Evolutionary conservation across 2,329 filamentous ascomycete species (phyloP).

Genomic region (Colletotrichum lindemuthianum): DNA sequence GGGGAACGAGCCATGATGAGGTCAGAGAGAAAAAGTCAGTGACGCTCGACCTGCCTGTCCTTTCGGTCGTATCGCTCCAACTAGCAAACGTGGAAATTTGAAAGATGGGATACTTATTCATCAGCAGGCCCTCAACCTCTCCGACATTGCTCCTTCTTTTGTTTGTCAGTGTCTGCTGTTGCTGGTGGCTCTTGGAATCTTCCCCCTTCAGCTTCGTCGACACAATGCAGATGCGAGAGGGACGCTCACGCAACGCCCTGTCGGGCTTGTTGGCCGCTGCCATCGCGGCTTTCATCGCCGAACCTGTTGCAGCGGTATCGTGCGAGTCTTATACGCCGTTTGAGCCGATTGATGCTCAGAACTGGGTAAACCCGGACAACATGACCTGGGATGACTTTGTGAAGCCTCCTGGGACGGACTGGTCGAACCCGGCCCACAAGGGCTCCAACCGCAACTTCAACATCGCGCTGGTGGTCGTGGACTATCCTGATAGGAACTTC

Average conservation of each 20-base stretch:
- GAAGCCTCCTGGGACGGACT: slow-evolving; percentile 57
- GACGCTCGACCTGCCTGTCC: neutral
- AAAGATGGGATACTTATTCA: slow-evolving; percentile 2
- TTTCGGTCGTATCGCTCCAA: neutral
- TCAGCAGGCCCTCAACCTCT: slow-evolving; percentile 1
- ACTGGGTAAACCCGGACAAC: slow-evolving; percentile 63
- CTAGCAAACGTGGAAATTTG: no score
- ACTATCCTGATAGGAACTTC: slow-evolving; percentile 61
- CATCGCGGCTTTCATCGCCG: slow-evolving; percentile 18
- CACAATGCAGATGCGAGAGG: slow-evolving; percentile 21
- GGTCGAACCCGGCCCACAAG: slow-evolving; percentile 55
- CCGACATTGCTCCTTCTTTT: neutral
- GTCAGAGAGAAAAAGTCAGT: slow-evolving; percentile 26
- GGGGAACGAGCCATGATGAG: slow-evolving; percentile 27
- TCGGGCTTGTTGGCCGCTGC: slow-evolving; percentile 24
- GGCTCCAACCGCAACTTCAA: slow-evolving; percentile 64
- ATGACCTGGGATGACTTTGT: slow-evolving; percentile 63
- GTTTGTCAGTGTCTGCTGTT: slow-evolving; percentile 12
- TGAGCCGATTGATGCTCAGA: slow-evolving; percentile 59
- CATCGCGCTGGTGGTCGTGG: slow-evolving; percentile 63
- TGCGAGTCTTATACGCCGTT: slow-evolving; percentile 52
- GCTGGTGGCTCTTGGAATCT: neutral
- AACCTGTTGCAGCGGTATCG: slow-evolving; percentile 3
- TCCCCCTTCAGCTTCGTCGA: neutral
- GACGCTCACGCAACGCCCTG: slow-evolving; percentile 14